A percentile compares a stretch with the other conserved stretches of the same genome.
phyloP scores from a whole-genome alignment of 495 filamentous ascomycete species.

The Xanthoparmelia taractica region DNA sequence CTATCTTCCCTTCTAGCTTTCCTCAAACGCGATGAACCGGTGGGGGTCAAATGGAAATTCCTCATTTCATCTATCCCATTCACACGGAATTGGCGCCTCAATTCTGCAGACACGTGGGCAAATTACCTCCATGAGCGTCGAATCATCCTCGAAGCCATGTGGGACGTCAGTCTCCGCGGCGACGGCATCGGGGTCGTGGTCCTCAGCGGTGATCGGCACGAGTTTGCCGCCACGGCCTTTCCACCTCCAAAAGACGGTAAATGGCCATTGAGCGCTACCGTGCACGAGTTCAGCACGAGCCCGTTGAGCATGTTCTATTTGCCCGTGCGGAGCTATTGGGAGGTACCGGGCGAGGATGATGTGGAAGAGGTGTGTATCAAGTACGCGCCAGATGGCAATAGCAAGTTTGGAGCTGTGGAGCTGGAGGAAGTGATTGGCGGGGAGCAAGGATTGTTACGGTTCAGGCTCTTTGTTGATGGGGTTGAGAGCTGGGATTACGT shows the following conservation, averaged over 20 bases:
- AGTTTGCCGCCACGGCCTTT: constrained; percentile 88
- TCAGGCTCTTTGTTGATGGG: constrained; percentile 64
- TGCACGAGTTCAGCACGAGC: constrained; percentile 82
- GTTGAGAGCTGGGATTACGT: constrained; percentile 59
- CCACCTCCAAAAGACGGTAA: constrained; percentile 53
- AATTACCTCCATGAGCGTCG: constrained; percentile 75
- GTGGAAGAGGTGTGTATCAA: constrained; percentile 71
- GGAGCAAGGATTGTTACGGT: constrained; percentile 56
- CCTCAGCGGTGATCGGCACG: constrained; percentile 83
- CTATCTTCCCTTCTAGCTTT: constrained; percentile 70
- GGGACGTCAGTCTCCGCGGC: constrained; percentile 57
- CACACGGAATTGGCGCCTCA: constrained; percentile 91
- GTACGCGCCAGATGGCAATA: constrained; percentile 80
- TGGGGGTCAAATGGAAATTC: constrained; percentile 87
- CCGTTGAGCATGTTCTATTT: constrained; percentile 90
- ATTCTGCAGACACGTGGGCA: constrained; percentile 82
- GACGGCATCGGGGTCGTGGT: constrained; percentile 72
- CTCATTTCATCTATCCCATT: constrained; percentile 82
- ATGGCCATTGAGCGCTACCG: constrained; percentile 52
- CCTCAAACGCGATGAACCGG: constrained; percentile 58
- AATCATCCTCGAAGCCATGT: constrained; percentile 80
- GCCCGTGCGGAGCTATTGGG: constrained; percentile 68
- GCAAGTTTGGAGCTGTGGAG: constrained; percentile 84
- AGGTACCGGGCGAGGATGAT: constrained; percentile 50
- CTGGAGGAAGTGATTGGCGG: constrained; percentile 47